These are phyloP conservation scores for Malassezia dermatis DNA, from an alignment of 1,284 basidiomycete genomes.

Conservation along the genomic window DNA sequence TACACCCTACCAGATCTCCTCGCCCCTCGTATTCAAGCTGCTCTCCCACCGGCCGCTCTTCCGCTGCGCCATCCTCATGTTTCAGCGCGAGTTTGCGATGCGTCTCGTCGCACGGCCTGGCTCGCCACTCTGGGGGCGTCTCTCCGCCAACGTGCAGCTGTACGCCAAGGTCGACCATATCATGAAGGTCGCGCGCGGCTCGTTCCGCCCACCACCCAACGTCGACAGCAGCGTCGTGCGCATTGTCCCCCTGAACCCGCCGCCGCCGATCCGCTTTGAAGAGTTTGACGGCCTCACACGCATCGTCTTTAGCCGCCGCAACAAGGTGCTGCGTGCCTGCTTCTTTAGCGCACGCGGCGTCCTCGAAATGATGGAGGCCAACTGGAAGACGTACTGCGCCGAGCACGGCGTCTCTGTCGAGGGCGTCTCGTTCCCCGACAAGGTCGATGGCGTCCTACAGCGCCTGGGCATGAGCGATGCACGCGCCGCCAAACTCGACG, in stretches of 20 bases:
- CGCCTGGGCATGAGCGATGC: conserved; percentile 60
- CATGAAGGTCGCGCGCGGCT: conserved; percentile 90
- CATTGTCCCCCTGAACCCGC: conserved; percentile 82
- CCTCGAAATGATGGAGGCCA: conserved; percentile 82
- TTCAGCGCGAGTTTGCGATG: conserved; percentile 93
- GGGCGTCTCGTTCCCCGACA: conserved; percentile 39
- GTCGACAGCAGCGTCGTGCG: conserved; percentile 89
- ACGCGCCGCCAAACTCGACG: conserved; percentile 70
- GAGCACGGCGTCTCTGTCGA: conserved; percentile 51
- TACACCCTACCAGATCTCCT: conserved; percentile 98
- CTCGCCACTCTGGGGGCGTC: conserved; percentile 76
- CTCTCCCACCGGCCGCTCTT: conserved; percentile 90
- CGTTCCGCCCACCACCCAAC: conserved; percentile 89
- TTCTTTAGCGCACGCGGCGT: conserved; percentile 80
- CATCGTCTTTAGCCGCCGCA: conserved; percentile 78
- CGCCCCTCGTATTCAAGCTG: conserved; percentile 89
- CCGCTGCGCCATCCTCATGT: conserved; percentile 94
- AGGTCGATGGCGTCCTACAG: conserved; percentile 66
- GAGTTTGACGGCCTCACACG: conserved; percentile 91
- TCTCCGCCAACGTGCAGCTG: conserved; percentile 93
- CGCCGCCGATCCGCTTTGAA: conserved; percentile 86
- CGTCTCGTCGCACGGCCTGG: conserved; percentile 79
- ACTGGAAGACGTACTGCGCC: conserved; percentile 87
- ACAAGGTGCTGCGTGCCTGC: conserved; percentile 79
- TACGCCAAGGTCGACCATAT: conserved; percentile 90